A percentile compares a stretch with the other conserved stretches of the same genome.
phyloP scores from a whole-genome alignment of 2,329 filamentous ascomycete genomes.

The Hortaea werneckii region DNA sequence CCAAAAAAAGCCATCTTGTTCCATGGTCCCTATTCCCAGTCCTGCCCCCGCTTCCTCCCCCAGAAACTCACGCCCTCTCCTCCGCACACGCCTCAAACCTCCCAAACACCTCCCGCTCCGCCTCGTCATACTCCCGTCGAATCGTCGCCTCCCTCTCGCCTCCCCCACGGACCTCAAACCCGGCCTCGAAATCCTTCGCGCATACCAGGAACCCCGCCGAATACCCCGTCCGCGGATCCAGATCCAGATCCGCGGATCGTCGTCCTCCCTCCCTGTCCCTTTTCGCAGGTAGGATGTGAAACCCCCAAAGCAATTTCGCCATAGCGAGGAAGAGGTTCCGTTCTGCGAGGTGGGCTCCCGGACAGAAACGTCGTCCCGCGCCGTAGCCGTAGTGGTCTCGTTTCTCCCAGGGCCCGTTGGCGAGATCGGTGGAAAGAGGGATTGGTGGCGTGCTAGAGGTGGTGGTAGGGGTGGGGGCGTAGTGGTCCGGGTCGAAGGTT shows the following conservation, averaged over 20 bases:
- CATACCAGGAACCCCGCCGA: constrained; percentile 18
- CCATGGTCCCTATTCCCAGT: too few species aligned
- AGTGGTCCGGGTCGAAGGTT: constrained; percentile 29
- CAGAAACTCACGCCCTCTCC: constrained; percentile 1
- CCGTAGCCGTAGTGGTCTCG: constrained; percentile 41
- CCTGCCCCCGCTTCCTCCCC: too few species aligned
- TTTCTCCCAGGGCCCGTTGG: constrained; percentile 24
- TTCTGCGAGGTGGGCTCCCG: constrained; percentile 42
- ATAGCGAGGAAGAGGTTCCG: constrained; percentile 36
- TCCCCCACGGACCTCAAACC: constrained; percentile 11
- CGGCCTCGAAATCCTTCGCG: constrained; percentile 14
- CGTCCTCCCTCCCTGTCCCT: too few species aligned
- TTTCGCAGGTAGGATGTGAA: constrained; percentile 25
- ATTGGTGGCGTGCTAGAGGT: too few species aligned
- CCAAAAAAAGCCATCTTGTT: too few species aligned
- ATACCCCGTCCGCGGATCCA: constrained; percentile 15
- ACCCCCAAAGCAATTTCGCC: constrained; percentile 41
- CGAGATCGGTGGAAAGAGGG: constrained; percentile 29
- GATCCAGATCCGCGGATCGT: constrained; percentile 3
- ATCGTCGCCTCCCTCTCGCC: constrained; percentile 12
- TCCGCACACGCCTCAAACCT: constrained; percentile 6
- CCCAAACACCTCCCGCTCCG: constrained; percentile 9
- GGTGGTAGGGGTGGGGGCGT: constrained; percentile 12
- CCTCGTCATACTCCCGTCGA: constrained; percentile 13
- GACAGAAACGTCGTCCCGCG: constrained; percentile 39